phyloP scores from a whole-genome alignment of 164 flowering plant species.

The Piper betle region DNA sequence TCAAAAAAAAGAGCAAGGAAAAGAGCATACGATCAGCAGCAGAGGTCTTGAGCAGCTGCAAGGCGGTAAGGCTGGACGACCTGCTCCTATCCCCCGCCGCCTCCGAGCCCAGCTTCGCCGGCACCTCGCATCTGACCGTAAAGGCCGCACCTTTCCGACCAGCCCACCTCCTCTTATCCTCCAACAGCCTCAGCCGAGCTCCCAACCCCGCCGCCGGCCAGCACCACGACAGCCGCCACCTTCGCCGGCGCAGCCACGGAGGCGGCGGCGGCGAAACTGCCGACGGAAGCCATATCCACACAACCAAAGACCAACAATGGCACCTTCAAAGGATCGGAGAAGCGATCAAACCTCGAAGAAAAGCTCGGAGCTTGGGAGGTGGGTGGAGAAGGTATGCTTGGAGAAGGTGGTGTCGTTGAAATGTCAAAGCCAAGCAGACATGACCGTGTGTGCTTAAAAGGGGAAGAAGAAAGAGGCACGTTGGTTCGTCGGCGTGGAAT shows the following conservation, averaged over 20 bases:
- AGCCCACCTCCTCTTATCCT: constrained; percentile 1
- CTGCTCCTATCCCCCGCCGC: background rate
- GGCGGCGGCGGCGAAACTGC: constrained; percentile 28
- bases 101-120: background rate
- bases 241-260: background rate
- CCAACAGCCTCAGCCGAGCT: constrained; percentile 12
- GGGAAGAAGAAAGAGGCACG: background rate
- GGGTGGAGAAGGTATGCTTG: background rate
- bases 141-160: constrained; percentile 17
- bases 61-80: constrained; percentile 55
- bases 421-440: background rate
- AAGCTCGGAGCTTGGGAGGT: background rate
- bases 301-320: no score
- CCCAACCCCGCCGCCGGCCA: constrained; percentile 11
- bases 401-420: background rate
- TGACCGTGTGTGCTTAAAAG: background rate
- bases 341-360: background rate
- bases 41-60: constrained; percentile 74
- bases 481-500: constrained; percentile 30
- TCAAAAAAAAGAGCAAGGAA: background rate
- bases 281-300: constrained; percentile 44
- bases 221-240: constrained; percentile 30
- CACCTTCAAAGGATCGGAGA: background rate
- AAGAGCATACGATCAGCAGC: constrained; percentile 53
- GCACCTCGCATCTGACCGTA: constrained; percentile 28